These are phyloP conservation scores for Talaromyces sp. DNA, from an alignment of 2,329 filamentous ascomycete species.

Conservation along the genomic window DNA sequence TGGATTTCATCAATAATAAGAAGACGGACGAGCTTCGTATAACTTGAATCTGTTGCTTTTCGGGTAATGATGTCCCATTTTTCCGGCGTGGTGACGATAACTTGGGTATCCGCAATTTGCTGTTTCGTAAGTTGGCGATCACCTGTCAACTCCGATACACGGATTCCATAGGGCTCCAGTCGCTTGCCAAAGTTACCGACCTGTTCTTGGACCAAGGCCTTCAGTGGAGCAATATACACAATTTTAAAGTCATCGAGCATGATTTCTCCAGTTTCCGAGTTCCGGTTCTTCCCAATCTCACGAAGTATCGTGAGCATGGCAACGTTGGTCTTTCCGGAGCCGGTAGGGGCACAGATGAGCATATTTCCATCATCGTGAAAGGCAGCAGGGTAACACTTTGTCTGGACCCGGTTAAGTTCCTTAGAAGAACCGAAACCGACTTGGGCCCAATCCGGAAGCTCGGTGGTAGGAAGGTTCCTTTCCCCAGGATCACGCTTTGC, in stretches of 20 bases:
- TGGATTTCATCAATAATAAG: slow-evolving; percentile 99
- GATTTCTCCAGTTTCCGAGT: slow-evolving; percentile 85
- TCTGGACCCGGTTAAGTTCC: slow-evolving; percentile 91
- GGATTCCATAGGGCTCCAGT: slow-evolving; percentile 84
- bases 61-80: slow-evolving; percentile 99
- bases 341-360: slow-evolving; percentile 95
- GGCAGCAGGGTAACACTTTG: slow-evolving; percentile 83
- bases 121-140: slow-evolving; percentile 98
- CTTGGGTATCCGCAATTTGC: slow-evolving; percentile 94
- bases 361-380: slow-evolving; percentile 95
- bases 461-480: slow-evolving; percentile 73
- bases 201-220: slow-evolving; percentile 94
- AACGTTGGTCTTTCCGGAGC: slow-evolving; percentile 97
- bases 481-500: slow-evolving; percentile 77
- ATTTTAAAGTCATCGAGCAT: slow-evolving; percentile 98
- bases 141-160: slow-evolving; percentile 91
- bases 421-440: slow-evolving; percentile 80
- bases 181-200: slow-evolving; percentile 95
- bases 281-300: slow-evolving; percentile 92
- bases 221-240: slow-evolving; percentile 92
- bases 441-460: slow-evolving; percentile 89
- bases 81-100: slow-evolving; percentile 97
- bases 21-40: slow-evolving; percentile 92
- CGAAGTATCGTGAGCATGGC: slow-evolving; percentile 95
- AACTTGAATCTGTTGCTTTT: slow-evolving; percentile 93